Base-by-base conservation (phyloP, 352 stramenopile species). In the Peronosclerospora sorghi region DNA sequence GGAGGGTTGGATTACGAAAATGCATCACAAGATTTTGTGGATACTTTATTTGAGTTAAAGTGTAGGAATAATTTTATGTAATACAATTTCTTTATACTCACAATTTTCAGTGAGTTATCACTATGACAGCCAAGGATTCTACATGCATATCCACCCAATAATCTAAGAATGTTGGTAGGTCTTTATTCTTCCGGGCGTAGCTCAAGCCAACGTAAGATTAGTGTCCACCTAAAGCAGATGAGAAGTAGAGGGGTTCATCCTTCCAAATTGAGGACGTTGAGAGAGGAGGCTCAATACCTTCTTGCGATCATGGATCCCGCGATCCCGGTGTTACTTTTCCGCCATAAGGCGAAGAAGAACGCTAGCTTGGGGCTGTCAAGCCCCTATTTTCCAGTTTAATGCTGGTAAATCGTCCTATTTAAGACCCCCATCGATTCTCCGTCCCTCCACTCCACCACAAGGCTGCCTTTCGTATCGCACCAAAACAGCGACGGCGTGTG, bases 271-370 rank as follows among this genome's bases (percentile, higher is more conserved):
- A 38, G 26, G n/a, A 40, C 40, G 26, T 42, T 30, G 32, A 32
- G 41, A 60, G 40, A 49, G 43, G 59, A 59, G 54, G 50, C 40
- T 48, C 36, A 65, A 73, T 82, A 85, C 73, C 69, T 82, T 85
- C 69, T 56, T 69, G 40, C 63, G 67, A 85, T 86, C 73, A 82
- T 80, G 70, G 68, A 74, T 86, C 73, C 73, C 73, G 60, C 29
- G 70, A 86, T 74, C 73, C 70, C 73, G 70, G 70, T 79, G 73
- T 73, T 70, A 48, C 54, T 51, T 45, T 41, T 30, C 37, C 41
- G 28, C 10, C 35, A 21, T 12, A 18, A 6, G 15, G 30, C 28
- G 40, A 27, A 40, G 20, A 36, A 61, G 62, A 71, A 67, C 68
- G 72, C 72, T 82, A 81, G 72, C 52, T 58, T 62, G 38, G 38